These are phyloP conservation scores for Astrothelium macrocarpum DNA, from an alignment of 495 filamentous ascomycete genomes.

Conservation along the genomic window DNA sequence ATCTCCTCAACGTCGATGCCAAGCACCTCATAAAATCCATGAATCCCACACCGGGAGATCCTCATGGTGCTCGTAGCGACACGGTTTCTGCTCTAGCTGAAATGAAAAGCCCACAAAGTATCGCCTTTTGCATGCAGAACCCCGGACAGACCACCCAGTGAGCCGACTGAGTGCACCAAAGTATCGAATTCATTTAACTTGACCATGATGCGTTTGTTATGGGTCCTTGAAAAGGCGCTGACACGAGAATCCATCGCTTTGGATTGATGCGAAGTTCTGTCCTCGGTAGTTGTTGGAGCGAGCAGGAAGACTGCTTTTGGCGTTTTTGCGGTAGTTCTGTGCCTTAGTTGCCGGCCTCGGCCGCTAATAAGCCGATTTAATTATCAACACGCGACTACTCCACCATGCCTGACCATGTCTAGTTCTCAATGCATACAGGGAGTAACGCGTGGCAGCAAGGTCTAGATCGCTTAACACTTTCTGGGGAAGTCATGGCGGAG, in stretches of 20 bases:
- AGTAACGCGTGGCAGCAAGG: background rate
- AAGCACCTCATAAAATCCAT: constrained; percentile 1
- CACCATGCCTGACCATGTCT: background rate
- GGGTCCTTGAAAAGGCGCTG: background rate
- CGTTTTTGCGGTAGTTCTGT: background rate
- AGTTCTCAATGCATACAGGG: background rate
- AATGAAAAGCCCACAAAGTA: background rate
- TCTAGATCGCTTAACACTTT: background rate
- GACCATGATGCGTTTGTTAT: background rate
- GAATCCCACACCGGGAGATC: constrained; percentile 3
- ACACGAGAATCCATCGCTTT: background rate
- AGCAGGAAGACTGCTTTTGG: background rate
- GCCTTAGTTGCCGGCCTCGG: background rate
- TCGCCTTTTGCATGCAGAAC: background rate
- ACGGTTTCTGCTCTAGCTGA: background rate
- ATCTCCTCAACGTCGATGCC: constrained; percentile 5
- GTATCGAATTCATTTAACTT: background rate
- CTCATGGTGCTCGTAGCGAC: background rate
- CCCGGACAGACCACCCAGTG: background rate
- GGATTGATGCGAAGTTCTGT: background rate
- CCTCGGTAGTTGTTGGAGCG: background rate
- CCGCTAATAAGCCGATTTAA: background rate
- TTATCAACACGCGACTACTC: background rate
- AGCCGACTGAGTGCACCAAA: background rate
- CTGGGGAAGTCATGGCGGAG: background rate